These are phyloP conservation scores for Phytophthora chlamydospora DNA, from an alignment of 352 stramenopile species.

Conservation along the genomic window DNA sequence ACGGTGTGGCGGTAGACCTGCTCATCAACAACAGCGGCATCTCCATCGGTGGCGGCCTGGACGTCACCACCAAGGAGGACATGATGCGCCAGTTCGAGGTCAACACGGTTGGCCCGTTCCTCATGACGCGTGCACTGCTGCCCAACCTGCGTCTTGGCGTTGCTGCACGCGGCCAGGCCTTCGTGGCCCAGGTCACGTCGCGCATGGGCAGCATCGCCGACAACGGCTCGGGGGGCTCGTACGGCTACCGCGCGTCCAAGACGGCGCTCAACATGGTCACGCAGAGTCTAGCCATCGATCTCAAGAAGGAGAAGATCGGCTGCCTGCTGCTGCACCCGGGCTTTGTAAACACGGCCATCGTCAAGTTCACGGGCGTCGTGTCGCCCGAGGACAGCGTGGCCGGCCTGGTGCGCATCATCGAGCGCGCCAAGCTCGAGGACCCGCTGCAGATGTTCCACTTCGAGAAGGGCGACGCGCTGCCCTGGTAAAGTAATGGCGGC, in stretches of 20 bases:
- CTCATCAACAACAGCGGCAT: slow-evolving; percentile 83
- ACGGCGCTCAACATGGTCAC: slow-evolving; percentile 80
- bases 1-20: slow-evolving; percentile 55
- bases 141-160: slow-evolving; percentile 57
- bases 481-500: too few relatives aligned
- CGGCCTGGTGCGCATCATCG: slow-evolving; percentile 60
- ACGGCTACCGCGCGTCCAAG: slow-evolving; percentile 85
- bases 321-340: slow-evolving; percentile 66
- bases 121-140: slow-evolving; percentile 63
- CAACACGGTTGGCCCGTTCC: slow-evolving; percentile 72
- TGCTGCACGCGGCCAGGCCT: slow-evolving; percentile 36
- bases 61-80: slow-evolving; percentile 53
- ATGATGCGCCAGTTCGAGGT: slow-evolving; percentile 76
- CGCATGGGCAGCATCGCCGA: slow-evolving; percentile 66
- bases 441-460: slow-evolving; percentile 60
- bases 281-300: slow-evolving; percentile 58
- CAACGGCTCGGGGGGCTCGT: slow-evolving; percentile 62
- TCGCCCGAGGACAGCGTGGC: slow-evolving; percentile 51
- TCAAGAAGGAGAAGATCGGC: slow-evolving; percentile 60
- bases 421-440: slow-evolving; percentile 56
- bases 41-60: slow-evolving; percentile 27
- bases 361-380: slow-evolving; percentile 49
- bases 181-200: slow-evolving; percentile 67
- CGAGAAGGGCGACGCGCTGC: slow-evolving; percentile 52
- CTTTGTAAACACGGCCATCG: slow-evolving; percentile 69